Conservation (phyloP, 345 rosid genomes). For the Bruguiera parviflora region DNA sequence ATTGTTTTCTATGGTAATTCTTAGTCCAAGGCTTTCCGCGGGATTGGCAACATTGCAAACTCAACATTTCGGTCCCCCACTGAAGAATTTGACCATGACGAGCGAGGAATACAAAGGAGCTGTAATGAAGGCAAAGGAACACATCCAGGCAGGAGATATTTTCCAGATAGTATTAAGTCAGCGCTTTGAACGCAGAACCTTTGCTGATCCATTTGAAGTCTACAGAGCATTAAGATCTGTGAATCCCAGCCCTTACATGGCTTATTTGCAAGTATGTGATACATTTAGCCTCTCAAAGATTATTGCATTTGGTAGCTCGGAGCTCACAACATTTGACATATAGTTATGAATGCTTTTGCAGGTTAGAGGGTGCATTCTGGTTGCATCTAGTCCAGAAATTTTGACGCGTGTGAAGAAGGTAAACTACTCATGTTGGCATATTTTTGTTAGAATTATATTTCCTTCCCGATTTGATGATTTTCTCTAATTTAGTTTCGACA, state of each 20-base stretch:
- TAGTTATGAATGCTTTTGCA: slow-evolving; percentile 19
- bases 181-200: slow-evolving; percentile 80
- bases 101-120: slow-evolving; percentile 58
- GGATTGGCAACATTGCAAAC: slow-evolving; percentile 57
- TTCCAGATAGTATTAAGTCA: slow-evolving; percentile 88
- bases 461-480: not conserved
- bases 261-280: slow-evolving; percentile 67
- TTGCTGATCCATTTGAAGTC: slow-evolving; percentile 85
- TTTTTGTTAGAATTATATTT: not conserved
- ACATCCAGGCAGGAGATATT: slow-evolving; percentile 83
- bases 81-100: slow-evolving; percentile 64
- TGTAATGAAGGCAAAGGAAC: slow-evolving; percentile 77
- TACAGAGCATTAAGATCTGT: slow-evolving; percentile 84
- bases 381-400: slow-evolving; percentile 93
- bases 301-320: not conserved
- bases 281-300: not conserved
- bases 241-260: slow-evolving; percentile 93
- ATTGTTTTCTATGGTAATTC: slow-evolving; percentile 17
- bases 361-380: slow-evolving; percentile 86
- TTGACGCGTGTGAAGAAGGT: slow-evolving; percentile 84
- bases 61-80: slow-evolving; percentile 52
- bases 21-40: slow-evolving; percentile 52
- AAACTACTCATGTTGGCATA: not conserved
- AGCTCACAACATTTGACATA: not conserved
- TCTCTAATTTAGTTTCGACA: not conserved